These are phyloP conservation scores for Verticillium isaacii DNA, from an alignment of 2,329 filamentous ascomycete genomes.

Conservation along the genomic window DNA sequence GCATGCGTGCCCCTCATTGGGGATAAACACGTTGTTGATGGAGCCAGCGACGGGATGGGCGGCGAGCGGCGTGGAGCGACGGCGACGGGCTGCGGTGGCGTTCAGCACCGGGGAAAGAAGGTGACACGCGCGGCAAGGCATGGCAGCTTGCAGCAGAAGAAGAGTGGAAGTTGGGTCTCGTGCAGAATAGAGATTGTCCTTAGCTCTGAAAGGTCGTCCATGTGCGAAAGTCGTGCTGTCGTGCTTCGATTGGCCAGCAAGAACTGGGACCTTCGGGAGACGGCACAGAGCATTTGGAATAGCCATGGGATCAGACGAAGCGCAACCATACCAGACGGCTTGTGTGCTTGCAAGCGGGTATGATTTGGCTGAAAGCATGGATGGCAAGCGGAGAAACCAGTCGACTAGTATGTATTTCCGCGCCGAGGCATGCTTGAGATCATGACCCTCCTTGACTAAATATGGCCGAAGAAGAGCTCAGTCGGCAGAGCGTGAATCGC, in stretches of 20 bases:
- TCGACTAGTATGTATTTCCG: not conserved
- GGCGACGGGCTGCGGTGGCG: not conserved
- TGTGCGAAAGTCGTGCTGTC: not conserved
- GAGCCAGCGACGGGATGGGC: not conserved
- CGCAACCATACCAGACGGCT: not conserved
- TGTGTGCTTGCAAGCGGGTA: not conserved
- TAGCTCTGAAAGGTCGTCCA: too few relatives aligned
- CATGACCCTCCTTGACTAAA: not conserved
- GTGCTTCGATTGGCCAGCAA: not conserved
- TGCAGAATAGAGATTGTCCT: too few relatives aligned
- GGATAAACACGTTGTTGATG: not conserved
- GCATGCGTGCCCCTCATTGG: not conserved
- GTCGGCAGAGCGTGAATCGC: not conserved
- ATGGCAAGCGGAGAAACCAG: conserved; percentile 3
- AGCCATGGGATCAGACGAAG: not conserved
- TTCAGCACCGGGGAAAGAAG: not conserved
- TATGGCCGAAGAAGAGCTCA: not conserved
- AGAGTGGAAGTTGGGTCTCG: not conserved
- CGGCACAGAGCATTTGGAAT: not conserved
- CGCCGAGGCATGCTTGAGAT: not conserved
- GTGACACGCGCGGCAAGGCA: not conserved
- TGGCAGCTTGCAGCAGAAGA: not conserved
- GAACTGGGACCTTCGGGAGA: not conserved
- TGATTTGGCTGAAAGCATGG: conserved; percentile 1
- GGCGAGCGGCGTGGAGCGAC: not conserved